Percentiles rank a stretch among this genome's conserved stretches.
Conservation (phyloP, 208 protist species). For the Leishmania turanica region DNA sequence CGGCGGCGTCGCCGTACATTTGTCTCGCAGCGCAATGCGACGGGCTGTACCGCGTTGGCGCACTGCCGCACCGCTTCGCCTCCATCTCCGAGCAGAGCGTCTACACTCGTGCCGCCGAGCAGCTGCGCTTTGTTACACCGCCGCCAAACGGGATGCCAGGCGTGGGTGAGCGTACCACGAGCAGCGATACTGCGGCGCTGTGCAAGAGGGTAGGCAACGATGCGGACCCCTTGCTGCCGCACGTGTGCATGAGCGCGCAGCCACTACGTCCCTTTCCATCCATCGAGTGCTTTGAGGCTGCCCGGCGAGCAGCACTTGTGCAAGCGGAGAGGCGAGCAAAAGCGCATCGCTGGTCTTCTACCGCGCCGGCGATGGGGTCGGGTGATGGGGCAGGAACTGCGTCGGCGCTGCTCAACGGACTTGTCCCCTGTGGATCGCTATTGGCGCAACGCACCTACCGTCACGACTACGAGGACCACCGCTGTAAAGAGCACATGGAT, state of each 20-base stretch:
- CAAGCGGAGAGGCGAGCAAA: background rate
- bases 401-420: background rate
- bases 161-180: background rate
- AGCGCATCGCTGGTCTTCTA: background rate
- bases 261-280: slow-evolving; percentile 7
- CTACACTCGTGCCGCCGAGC: slow-evolving; percentile 23
- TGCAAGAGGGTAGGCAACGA: background rate
- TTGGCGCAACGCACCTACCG: slow-evolving; percentile 1
- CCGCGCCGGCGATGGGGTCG: background rate
- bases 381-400: background rate
- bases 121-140: slow-evolving; percentile 30
- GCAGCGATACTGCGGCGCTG: background rate
- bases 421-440: slow-evolving; percentile 3
- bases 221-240: slow-evolving; percentile 4
- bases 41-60: slow-evolving; percentile 21
- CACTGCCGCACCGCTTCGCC: slow-evolving; percentile 24
- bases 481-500: background rate
- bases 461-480: background rate
- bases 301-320: background rate
- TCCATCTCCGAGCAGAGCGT: slow-evolving; percentile 30
- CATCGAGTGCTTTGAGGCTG: slow-evolving; percentile 15
- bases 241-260: background rate
- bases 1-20: slow-evolving; percentile 25
- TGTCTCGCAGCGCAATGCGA: slow-evolving; percentile 33
- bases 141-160: slow-evolving; percentile 1